Base-by-base conservation (phyloP, 2,329 filamentous ascomycete genomes). In the Cordyceps militaris region DNA sequence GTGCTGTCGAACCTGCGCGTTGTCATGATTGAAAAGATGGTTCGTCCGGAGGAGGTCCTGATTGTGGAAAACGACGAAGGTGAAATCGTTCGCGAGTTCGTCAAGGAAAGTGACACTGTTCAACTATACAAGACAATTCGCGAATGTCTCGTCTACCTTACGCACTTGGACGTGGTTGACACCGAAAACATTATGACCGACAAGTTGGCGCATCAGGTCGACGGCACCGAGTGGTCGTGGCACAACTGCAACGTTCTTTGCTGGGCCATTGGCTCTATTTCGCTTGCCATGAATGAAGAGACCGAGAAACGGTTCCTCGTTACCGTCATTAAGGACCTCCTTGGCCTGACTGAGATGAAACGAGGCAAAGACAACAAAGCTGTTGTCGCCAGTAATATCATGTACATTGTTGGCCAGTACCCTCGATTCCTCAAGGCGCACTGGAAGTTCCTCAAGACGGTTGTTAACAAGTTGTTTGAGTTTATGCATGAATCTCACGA, bases 11-110 rank as follows among this genome's bases (percentile, higher is more conserved):
- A 96, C 71, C 80, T 99, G 58, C 87, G 94, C 64, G 88, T 93
- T 24, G 94, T 99, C 63, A 99, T 99, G 94, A 97, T 99, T 61
- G 94, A 99, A 77, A 97, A 97, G 80, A 99, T 99, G 94, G 94
- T 99, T 32, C 85, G 92, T 44, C 94, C 94, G 0, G 94, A 99
- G 74, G 95, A 99, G 75, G 95, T 99, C 9, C 74, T 99, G 65
- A 95, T 99, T 67, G 94, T 99, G n/a, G 94, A 99, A 74, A 99
- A 99, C 71, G 94, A 99, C 62, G 94, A 99, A 74, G 94, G 95
- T 62, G 94, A 99, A 71, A 99, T 99, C 66, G 94, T 99, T 30
- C 90, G 94, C 65, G 94, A 99, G 69, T 99, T 99, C 64, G 94
- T 99, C 70, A 99, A 99, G 78, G 94, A 99, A 76, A 96, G 92